These are phyloP conservation scores for Kluyveromyces sp. DNA, from an alignment of 1,139 yeast genomes.

Conservation along the genomic window DNA sequence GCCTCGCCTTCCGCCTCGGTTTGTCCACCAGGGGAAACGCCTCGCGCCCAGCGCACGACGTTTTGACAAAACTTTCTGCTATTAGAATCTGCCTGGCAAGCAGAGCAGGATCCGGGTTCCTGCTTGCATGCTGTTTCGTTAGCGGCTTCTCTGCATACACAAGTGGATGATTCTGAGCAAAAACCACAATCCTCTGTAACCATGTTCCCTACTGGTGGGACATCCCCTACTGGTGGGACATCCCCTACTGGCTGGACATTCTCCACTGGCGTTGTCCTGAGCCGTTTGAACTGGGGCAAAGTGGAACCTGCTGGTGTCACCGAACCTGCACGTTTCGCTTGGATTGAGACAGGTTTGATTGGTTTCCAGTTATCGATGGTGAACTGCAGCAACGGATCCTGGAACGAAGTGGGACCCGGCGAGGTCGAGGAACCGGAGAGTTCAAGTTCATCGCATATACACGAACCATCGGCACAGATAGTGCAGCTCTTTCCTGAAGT, in stretches of 20 bases:
- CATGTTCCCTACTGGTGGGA: too few species aligned
- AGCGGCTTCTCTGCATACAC: slow-evolving; percentile 76
- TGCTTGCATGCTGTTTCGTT: slow-evolving; percentile 59
- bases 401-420: not conserved
- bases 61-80: slow-evolving; percentile 8
- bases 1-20: too few species aligned
- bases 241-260: too few species aligned
- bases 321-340: slow-evolving; percentile 21
- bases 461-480: slow-evolving; percentile 60
- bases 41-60: slow-evolving; percentile 6
- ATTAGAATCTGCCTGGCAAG: slow-evolving; percentile 38
- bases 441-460: slow-evolving; percentile 54
- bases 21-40: too few species aligned
- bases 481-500: slow-evolving; percentile 37
- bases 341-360: slow-evolving; percentile 53
- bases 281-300: slow-evolving; percentile 1
- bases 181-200: slow-evolving; percentile 60
- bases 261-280: not conserved
- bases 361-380: slow-evolving; percentile 42
- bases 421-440: slow-evolving; percentile 34
- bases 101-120: slow-evolving; percentile 78
- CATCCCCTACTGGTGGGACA: too few species aligned
- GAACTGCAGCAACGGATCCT: slow-evolving; percentile 28
- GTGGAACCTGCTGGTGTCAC: too few species aligned
- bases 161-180: slow-evolving; percentile 86